phyloP scores from a whole-genome alignment of 2,329 filamentous ascomycete species.

The Fusarium guadeloupense region DNA sequence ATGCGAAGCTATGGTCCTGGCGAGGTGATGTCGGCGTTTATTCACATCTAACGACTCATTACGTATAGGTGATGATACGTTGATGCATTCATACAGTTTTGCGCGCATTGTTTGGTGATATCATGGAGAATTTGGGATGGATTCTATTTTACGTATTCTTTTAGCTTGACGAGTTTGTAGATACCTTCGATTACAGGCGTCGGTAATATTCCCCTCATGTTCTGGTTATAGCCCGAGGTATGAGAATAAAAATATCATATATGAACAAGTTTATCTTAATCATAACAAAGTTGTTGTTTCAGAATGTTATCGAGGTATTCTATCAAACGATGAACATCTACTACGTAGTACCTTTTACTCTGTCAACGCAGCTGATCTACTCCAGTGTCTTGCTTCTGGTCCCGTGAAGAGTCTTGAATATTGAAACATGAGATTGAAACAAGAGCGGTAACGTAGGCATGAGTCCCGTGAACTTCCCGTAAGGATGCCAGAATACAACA shows the following conservation, averaged over 20 bases:
- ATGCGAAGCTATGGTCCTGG: constrained; percentile 20
- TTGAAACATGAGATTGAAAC: neutral
- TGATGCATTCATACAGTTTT: constrained; percentile 15
- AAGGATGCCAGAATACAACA: neutral
- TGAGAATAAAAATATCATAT: constrained; percentile 11
- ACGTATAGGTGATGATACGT: constrained; percentile 9
- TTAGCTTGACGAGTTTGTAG: constrained; percentile 16
- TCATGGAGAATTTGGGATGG: constrained; percentile 13
- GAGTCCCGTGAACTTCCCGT: neutral
- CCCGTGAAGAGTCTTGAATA: neutral
- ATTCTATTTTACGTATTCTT: constrained; percentile 3
- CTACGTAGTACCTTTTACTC: no score
- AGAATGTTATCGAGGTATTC: no score
- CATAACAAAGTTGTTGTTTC: no score
- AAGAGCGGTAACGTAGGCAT: neutral
- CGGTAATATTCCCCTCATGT: constrained; percentile 28
- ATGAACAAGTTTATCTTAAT: neutral
- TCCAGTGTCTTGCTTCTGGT: constrained; percentile 4
- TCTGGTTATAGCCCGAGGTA: neutral
- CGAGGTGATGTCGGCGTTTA: constrained; percentile 28
- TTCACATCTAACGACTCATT: constrained; percentile 15
- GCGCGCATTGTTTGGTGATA: constrained; percentile 26
- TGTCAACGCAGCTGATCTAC: neutral
- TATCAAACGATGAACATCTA: neutral
- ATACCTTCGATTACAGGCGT: constrained; percentile 23